Percentiles rank a stretch among this genome's conserved stretches.
Conservation (phyloP, 495 filamentous ascomycete genomes). For the Penicillium desertorum region DNA sequence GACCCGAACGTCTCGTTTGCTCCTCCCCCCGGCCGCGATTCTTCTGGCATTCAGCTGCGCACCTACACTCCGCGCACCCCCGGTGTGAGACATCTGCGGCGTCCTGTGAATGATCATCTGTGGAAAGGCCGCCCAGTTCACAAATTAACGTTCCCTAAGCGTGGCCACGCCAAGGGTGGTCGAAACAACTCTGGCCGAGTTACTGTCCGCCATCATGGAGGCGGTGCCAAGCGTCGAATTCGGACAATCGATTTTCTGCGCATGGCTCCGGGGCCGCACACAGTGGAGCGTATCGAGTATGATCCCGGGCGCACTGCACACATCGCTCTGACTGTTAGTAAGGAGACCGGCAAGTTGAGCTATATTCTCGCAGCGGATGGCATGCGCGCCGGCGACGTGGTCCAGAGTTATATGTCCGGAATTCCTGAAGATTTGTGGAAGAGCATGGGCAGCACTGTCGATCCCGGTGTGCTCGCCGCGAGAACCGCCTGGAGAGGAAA, state of each 20-base stretch:
- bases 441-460: slow-evolving; percentile 85
- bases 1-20: slow-evolving; percentile 44
- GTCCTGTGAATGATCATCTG: slow-evolving; percentile 93
- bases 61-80: slow-evolving; percentile 95
- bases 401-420: slow-evolving; percentile 86
- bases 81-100: slow-evolving; percentile 84
- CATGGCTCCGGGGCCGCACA: slow-evolving; percentile 70
- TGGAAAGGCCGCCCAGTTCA: slow-evolving; percentile 87
- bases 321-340: slow-evolving; percentile 75
- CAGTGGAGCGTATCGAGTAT: slow-evolving; percentile 91
- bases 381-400: slow-evolving; percentile 84
- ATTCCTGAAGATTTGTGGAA: slow-evolving; percentile 81
- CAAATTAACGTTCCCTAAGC: slow-evolving; percentile 83
- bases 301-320: slow-evolving; percentile 92
- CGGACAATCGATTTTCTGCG: slow-evolving; percentile 85
- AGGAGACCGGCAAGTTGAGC: slow-evolving; percentile 57
- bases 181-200: slow-evolving; percentile 83
- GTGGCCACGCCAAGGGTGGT: slow-evolving; percentile 87
- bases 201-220: slow-evolving; percentile 87
- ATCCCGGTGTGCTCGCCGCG: slow-evolving; percentile 91
- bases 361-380: slow-evolving; percentile 94
- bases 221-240: slow-evolving; percentile 87
- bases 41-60: slow-evolving; percentile 52
- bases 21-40: slow-evolving; percentile 45
- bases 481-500: slow-evolving; percentile 94